phyloP scores from a whole-genome alignment of 345 rosid species.

The Citrus glauca region DNA sequence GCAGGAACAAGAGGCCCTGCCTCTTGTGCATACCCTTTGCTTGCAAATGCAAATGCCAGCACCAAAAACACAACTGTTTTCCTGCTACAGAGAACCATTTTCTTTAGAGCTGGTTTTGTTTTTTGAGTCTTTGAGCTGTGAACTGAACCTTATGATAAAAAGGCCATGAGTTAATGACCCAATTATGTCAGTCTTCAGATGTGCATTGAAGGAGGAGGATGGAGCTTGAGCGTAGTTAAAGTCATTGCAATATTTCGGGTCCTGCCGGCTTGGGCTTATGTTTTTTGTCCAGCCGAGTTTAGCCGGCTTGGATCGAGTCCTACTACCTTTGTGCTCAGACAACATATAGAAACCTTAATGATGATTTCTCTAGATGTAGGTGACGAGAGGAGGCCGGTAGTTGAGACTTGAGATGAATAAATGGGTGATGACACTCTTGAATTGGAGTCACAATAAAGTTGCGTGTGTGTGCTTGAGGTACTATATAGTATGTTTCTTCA shows the following conservation, averaged over 20 bases:
- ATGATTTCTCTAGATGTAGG: neutral
- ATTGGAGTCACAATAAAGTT: neutral
- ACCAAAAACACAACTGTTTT: slow-evolving; percentile 6
- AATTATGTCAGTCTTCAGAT: neutral
- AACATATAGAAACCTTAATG: neutral
- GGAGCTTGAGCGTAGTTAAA: slow-evolving; percentile 37
- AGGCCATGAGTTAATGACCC: neutral
- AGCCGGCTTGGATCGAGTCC: too few species aligned
- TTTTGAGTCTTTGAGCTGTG: neutral
- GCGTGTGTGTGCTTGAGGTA: slow-evolving; percentile 19
- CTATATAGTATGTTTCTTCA: neutral
- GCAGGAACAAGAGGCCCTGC: slow-evolving; percentile 63
- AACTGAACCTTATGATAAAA: slow-evolving; percentile 11
- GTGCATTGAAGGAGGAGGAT: slow-evolving; percentile 25
- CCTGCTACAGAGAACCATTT: slow-evolving; percentile 5
- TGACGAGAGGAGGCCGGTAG: neutral
- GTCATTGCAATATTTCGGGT: neutral
- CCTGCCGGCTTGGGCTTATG: too few species aligned
- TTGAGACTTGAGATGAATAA: neutral
- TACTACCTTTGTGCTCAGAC: neutral
- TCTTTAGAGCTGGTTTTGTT: neutral
- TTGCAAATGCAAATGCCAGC: slow-evolving; percentile 16
- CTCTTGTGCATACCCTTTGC: slow-evolving; percentile 32
- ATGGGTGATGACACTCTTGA: neutral
- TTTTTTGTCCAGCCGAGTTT: too few species aligned